A percentile compares a stretch with the other conserved stretches of the same genome.
Conservation (phyloP, 2,329 filamentous ascomycete genomes). For the Aspergillus proliferans region DNA sequence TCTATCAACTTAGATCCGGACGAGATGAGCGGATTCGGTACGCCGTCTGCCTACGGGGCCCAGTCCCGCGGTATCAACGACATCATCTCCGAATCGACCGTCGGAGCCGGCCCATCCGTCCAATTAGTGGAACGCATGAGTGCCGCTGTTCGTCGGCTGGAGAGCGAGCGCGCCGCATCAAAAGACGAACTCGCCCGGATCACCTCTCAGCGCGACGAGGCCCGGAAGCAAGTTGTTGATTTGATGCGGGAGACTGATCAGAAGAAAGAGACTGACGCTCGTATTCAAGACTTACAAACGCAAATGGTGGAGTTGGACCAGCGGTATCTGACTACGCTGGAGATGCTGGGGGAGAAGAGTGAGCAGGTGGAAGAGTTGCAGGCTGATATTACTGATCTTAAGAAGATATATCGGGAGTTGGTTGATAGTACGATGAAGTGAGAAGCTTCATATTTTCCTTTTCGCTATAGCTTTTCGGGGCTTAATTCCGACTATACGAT, state of each 20-base stretch:
- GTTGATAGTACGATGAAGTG: slow-evolving; percentile 75
- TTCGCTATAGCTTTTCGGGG: background rate
- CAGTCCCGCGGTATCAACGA: slow-evolving; percentile 63
- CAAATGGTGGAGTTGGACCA: slow-evolving; percentile 64
- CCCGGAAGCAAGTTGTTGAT: slow-evolving; percentile 80
- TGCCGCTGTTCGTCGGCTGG: slow-evolving; percentile 80
- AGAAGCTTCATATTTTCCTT: slow-evolving; percentile 11
- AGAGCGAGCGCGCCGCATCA: slow-evolving; percentile 82
- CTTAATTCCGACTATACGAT: background rate
- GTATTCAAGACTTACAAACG: slow-evolving; percentile 59
- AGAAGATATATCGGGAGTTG: slow-evolving; percentile 91
- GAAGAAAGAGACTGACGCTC: slow-evolving; percentile 55
- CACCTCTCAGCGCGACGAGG: slow-evolving; percentile 81
- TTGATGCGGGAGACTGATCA: slow-evolving; percentile 82
- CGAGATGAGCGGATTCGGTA: slow-evolving; percentile 33
- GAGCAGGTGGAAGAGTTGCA: slow-evolving; percentile 86
- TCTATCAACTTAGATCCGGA: slow-evolving; percentile 44
- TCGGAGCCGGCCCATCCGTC: slow-evolving; percentile 83
- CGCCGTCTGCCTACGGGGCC: slow-evolving; percentile 32
- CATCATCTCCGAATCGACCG: slow-evolving; percentile 81
- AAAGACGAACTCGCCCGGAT: slow-evolving; percentile 81
- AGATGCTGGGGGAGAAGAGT: slow-evolving; percentile 95
- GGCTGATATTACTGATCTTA: slow-evolving; percentile 85
- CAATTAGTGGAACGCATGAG: slow-evolving; percentile 96
- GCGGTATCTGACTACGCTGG: slow-evolving; percentile 83